phyloP scores from a whole-genome alignment of 2,329 filamentous ascomycete species.

The Hymenoscyphus salicellus region DNA sequence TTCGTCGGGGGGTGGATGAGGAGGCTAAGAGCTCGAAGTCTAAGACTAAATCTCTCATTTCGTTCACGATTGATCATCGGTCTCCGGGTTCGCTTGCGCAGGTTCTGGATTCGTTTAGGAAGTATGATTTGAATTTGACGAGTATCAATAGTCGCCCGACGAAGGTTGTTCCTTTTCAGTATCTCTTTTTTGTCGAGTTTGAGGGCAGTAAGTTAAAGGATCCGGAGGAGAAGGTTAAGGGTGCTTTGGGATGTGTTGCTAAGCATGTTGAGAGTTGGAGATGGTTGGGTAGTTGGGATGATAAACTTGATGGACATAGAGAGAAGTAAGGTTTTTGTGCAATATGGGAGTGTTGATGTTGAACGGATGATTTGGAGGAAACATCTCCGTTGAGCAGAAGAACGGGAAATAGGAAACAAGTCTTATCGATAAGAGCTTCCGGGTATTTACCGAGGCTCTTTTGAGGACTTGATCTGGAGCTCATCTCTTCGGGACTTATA shows the following conservation, averaged over 20 bases:
- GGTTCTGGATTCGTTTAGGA: conserved; percentile 74
- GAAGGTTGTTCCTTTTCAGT: conserved; percentile 73
- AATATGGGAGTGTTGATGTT: conserved; percentile 1
- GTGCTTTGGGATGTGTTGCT: conserved; percentile 57
- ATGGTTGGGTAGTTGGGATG: conserved; percentile 68
- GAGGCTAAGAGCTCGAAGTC: conserved; percentile 13
- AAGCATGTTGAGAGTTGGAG: conserved; percentile 59
- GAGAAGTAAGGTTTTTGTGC: neutral
- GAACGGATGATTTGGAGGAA: neutral
- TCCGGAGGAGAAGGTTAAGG: conserved; percentile 55
- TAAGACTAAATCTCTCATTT: conserved; percentile 68
- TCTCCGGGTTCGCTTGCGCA: conserved; percentile 79
- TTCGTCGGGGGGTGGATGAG: conserved; percentile 40
- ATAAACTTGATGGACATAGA: conserved; percentile 18
- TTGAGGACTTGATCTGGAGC: neutral
- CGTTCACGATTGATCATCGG: conserved; percentile 77
- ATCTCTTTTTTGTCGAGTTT: conserved; percentile 93
- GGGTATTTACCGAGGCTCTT: neutral
- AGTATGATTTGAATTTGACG: conserved; percentile 73
- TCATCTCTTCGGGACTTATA: neutral
- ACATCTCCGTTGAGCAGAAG: too few relatives aligned
- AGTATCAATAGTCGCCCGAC: conserved; percentile 87
- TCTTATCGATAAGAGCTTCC: conserved; percentile 25
- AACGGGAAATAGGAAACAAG: neutral
- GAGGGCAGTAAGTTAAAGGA: conserved; percentile 58